phyloP scores from a whole-genome alignment of 768 basidiomycete genomes.

The Sarcomyxa edulis region DNA sequence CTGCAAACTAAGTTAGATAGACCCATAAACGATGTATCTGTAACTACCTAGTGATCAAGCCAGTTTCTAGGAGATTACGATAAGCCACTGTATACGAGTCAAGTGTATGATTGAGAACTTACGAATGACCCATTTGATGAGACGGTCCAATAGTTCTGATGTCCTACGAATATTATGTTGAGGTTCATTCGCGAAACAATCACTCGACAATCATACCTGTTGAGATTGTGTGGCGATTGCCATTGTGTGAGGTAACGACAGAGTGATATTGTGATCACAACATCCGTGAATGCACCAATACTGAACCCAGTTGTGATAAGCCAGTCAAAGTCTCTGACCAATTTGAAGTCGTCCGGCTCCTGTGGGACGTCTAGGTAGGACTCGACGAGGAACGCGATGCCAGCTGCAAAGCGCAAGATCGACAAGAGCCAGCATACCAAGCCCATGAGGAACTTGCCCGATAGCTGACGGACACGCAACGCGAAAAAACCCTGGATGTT shows the following conservation, averaged over 20 bases:
- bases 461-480: constrained; percentile 17
- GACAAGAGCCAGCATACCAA: constrained; percentile 13
- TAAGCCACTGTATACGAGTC: neutral
- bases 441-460: constrained; percentile 9
- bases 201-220: constrained; percentile 1
- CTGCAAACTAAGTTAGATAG: constrained; percentile 4
- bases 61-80: constrained; percentile 5
- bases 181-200: neutral
- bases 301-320: constrained; percentile 23
- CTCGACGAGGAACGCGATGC: constrained; percentile 12
- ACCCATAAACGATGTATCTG: neutral
- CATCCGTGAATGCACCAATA: constrained; percentile 22
- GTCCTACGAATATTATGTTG: neutral
- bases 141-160: constrained; percentile 5
- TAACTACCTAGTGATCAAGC: constrained; percentile 9
- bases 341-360: constrained; percentile 17
- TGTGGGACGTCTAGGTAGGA: constrained; percentile 17
- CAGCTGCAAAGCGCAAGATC: constrained; percentile 13
- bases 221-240: constrained; percentile 15
- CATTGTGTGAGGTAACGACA: constrained; percentile 21
- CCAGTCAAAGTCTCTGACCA: constrained; percentile 22
- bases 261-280: constrained; percentile 24
- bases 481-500: constrained; percentile 17
- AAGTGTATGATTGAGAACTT: neutral
- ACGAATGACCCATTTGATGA: constrained; percentile 9